Evolutionary conservation across 2,329 filamentous ascomycete species (phyloP).

Genomic region (Teratosphaeria zuluensis): DNA sequence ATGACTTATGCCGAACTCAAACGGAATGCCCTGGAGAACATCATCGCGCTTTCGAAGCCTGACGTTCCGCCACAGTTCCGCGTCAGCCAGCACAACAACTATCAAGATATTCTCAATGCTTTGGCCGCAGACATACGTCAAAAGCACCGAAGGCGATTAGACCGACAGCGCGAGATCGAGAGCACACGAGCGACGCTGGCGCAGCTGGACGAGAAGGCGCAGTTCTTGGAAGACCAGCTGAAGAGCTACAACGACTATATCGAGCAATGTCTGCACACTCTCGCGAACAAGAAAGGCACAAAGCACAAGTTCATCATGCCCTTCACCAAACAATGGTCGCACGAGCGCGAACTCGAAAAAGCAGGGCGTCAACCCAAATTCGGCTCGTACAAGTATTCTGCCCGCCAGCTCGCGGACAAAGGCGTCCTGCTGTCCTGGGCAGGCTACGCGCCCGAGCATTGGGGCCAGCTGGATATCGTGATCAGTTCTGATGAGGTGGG

Average conservation of each 20-base stretch:
- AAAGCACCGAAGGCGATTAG: constrained; percentile 86
- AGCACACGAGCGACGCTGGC: constrained; percentile 64
- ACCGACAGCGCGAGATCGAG: constrained; percentile 84
- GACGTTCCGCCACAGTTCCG: constrained; percentile 46
- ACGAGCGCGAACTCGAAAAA: constrained; percentile 88
- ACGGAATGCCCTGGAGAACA: constrained; percentile 84
- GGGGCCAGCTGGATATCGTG: constrained; percentile 86
- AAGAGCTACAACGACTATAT: constrained; percentile 99
- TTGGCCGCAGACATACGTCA: constrained; percentile 95
- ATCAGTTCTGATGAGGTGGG: constrained; percentile 91
- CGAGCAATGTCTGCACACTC: constrained; percentile 92
- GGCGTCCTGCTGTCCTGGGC: constrained; percentile 89
- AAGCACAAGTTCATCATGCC: constrained; percentile 69
- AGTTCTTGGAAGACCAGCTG: constrained; percentile 86
- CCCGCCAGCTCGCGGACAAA: constrained; percentile 79
- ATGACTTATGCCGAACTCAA: constrained; percentile 91
- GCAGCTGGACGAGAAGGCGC: constrained; percentile 75
- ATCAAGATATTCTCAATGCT: constrained; percentile 95
- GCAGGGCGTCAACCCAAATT: constrained; percentile 93
- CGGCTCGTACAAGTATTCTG: constrained; percentile 94
- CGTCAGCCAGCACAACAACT: constrained; percentile 78
- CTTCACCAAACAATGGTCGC: constrained; percentile 98
- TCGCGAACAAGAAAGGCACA: constrained; percentile 97
- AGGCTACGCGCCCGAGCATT: constrained; percentile 71
- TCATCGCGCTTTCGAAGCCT: constrained; percentile 76